These are phyloP conservation scores for Penicillium mononematosum DNA, from an alignment of 495 filamentous ascomycete genomes.

Conservation along the genomic window DNA sequence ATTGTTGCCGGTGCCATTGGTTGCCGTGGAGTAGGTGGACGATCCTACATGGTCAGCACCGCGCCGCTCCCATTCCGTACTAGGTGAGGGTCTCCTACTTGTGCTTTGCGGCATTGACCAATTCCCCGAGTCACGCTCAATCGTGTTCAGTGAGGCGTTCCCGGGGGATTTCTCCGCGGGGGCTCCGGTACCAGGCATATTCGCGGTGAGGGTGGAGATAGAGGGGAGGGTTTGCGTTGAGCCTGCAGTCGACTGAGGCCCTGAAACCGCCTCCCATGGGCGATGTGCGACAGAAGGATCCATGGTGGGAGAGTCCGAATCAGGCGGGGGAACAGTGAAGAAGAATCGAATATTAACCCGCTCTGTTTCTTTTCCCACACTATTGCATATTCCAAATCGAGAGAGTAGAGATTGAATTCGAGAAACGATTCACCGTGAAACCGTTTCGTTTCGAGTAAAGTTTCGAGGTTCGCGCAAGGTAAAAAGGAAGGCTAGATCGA, in stretches of 20 bases:
- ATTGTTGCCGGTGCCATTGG: conserved; percentile 47
- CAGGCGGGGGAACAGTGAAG: background rate
- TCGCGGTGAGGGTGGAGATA: conserved; percentile 48
- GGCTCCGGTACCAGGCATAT: conserved; percentile 31
- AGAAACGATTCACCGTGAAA: background rate
- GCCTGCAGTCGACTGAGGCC: conserved; percentile 37
- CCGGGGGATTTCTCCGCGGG: conserved; percentile 46
- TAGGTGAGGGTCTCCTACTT: conserved; percentile 34
- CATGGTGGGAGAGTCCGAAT: conserved; percentile 29
- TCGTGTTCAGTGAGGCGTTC: conserved; percentile 47
- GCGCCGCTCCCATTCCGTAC: conserved; percentile 13
- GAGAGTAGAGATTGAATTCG: background rate
- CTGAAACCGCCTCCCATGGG: conserved; percentile 43
- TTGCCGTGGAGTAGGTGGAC: conserved; percentile 53
- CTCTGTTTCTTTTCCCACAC: conserved; percentile 9
- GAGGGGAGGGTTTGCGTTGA: conserved; percentile 49
- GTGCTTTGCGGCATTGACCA: conserved; percentile 54
- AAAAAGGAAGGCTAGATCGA: conserved; percentile 9
- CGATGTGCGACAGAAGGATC: conserved; percentile 42
- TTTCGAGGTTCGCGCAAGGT: background rate
- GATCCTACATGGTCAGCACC: conserved; percentile 46
- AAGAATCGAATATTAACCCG: conserved; percentile 15
- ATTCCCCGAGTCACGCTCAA: conserved; percentile 51
- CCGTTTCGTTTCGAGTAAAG: background rate
- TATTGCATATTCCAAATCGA: conserved; percentile 34